Evolutionary conservation across 2,329 filamentous ascomycete genomes (phyloP).

Genomic region (Chalaropsis thielavioides): DNA sequence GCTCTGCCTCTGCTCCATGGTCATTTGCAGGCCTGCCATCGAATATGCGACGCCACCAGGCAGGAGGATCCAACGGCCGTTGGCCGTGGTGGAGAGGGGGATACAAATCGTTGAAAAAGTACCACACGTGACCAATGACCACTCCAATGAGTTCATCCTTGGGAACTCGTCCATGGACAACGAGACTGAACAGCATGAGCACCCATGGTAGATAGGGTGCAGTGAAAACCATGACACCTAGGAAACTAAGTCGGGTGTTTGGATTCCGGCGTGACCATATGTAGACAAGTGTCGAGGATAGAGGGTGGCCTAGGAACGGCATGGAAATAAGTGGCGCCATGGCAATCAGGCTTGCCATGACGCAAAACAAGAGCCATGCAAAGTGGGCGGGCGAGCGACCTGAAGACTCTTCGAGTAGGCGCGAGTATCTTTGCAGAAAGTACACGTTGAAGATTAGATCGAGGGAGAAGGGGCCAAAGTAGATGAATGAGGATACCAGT

Average conservation of each 20-base stretch:
- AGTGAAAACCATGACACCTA: slow-evolving; percentile 80
- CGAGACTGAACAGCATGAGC: slow-evolving; percentile 76
- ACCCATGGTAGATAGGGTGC: slow-evolving; percentile 96
- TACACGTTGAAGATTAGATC: slow-evolving; percentile 96
- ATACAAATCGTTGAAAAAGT: slow-evolving; percentile 96
- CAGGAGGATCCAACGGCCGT: slow-evolving; percentile 73
- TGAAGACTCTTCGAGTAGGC: slow-evolving; percentile 88
- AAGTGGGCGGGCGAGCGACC: slow-evolving; percentile 84
- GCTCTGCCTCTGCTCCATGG: slow-evolving; percentile 22
- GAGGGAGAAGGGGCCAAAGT: slow-evolving; percentile 87
- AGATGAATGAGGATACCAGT: slow-evolving; percentile 88
- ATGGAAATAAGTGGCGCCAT: slow-evolving; percentile 80
- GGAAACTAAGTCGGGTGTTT: slow-evolving; percentile 73
- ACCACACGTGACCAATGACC: slow-evolving; percentile 90
- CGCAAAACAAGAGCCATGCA: slow-evolving; percentile 84
- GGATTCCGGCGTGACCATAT: slow-evolving; percentile 96
- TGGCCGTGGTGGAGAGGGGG: slow-evolving; percentile 76
- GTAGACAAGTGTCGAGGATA: slow-evolving; percentile 88
- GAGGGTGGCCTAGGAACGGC: slow-evolving; percentile 83
- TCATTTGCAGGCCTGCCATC: slow-evolving; percentile 37
- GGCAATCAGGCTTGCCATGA: slow-evolving; percentile 61
- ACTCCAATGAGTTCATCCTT: slow-evolving; percentile 96
- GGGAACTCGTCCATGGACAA: slow-evolving; percentile 79
- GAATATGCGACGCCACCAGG: slow-evolving; percentile 80
- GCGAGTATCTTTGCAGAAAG: slow-evolving; percentile 92